Percentiles rank a stretch among this genome's conserved stretches.
Evolutionary conservation across 495 filamentous ascomycete species (phyloP).

Genomic region (Hypomontagnella monticulosa): DNA sequence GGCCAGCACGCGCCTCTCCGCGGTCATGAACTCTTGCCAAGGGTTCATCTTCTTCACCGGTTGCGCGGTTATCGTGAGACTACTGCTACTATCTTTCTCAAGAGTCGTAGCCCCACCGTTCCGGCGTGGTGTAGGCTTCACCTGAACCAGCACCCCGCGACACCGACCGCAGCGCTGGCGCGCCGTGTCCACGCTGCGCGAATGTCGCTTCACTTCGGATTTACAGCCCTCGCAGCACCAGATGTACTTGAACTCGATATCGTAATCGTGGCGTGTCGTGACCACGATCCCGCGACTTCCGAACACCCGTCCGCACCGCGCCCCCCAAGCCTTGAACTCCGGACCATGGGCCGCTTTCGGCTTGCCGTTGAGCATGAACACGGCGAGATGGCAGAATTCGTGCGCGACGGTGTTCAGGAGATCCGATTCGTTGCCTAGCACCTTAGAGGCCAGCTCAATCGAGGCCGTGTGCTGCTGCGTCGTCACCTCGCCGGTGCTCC

Average conservation of each 20-base stretch:
- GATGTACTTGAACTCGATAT: slow-evolving; percentile 88
- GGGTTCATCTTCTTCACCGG: slow-evolving; percentile 50
- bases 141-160: slow-evolving; percentile 73
- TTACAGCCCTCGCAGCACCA: slow-evolving; percentile 82
- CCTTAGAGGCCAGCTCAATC: slow-evolving; percentile 89
- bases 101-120: slow-evolving; percentile 5
- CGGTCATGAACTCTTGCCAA: slow-evolving; percentile 73
- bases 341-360: slow-evolving; percentile 78
- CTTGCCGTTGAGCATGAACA: slow-evolving; percentile 79
- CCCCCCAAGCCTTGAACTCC: slow-evolving; percentile 81
- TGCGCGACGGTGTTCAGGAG: slow-evolving; percentile 89
- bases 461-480: slow-evolving; percentile 69
- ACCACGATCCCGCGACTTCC: slow-evolving; percentile 69
- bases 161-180: slow-evolving; percentile 77
- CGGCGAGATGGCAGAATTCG: slow-evolving; percentile 94
- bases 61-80: neutral
- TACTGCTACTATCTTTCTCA: slow-evolving; percentile 22
- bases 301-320: slow-evolving; percentile 47
- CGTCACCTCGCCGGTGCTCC: slow-evolving; percentile 7
- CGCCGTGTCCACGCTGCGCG: slow-evolving; percentile 76
- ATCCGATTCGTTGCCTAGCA: slow-evolving; percentile 79
- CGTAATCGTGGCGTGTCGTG: slow-evolving; percentile 86
- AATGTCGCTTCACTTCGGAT: slow-evolving; percentile 78
- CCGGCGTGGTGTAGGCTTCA: slow-evolving; percentile 76
- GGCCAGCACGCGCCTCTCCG: slow-evolving; percentile 61